Evolutionary conservation across 2,329 filamentous ascomycete species (phyloP).

Genomic region (Ophiostoma australiae): DNA sequence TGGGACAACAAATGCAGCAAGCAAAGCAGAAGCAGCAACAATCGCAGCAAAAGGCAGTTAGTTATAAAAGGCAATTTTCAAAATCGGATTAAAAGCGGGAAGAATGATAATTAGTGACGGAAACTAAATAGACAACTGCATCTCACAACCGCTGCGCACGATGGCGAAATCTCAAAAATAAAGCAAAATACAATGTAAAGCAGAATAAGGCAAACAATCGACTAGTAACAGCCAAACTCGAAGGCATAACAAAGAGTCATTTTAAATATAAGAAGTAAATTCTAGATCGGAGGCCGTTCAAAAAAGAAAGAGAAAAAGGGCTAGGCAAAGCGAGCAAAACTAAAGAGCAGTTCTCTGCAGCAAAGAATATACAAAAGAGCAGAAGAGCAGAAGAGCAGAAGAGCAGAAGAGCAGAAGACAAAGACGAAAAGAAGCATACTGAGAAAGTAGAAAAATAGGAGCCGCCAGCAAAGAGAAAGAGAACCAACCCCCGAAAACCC

Average conservation of each 20-base stretch:
- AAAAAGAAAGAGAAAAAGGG: neutral
- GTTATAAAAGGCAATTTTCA: neutral
- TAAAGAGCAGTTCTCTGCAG: neutral
- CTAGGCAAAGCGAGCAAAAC: neutral
- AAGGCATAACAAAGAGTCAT: neutral
- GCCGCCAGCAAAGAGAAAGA: neutral
- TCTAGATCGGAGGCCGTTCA: neutral
- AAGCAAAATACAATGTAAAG: too few species aligned
- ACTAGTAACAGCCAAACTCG: neutral
- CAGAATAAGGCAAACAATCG: neutral
- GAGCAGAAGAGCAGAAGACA: too few species aligned
- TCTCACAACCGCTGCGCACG: neutral
- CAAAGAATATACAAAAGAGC: too few species aligned
- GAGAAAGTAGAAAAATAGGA: neutral
- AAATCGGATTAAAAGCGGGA: neutral
- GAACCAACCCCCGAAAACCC: neutral
- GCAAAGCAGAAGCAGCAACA: neutral
- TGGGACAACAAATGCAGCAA: neutral
- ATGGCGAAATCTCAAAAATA: neutral
- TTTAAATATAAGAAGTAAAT: conserved; percentile 2
- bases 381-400: neutral
- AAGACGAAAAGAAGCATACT: neutral
- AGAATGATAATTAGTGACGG: neutral
- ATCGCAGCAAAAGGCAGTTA: neutral
- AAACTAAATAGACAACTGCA: neutral